Evolutionary conservation across 1,284 basidiomycete genomes (phyloP).

Genomic region (Trichosporon asahii): DNA sequence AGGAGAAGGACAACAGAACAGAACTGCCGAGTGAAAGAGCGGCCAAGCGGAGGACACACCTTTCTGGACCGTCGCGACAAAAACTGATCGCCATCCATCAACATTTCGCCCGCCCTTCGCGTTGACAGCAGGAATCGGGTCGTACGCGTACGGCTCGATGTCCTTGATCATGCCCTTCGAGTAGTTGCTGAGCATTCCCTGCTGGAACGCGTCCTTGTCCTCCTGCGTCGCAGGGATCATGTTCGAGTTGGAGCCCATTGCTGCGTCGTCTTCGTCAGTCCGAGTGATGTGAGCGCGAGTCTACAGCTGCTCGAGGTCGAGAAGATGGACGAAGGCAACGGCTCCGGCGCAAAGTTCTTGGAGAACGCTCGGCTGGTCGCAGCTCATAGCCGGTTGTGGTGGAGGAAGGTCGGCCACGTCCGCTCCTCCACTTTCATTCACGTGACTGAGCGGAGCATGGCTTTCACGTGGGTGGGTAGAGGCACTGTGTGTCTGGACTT

Average conservation of each 20-base stretch:
- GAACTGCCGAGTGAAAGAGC: too few relatives aligned
- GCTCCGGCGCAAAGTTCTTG: neutral
- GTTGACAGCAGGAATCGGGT: constrained; percentile 19
- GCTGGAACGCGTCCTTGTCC: constrained; percentile 7
- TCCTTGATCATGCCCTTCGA: constrained; percentile 4
- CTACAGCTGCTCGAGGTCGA: neutral
- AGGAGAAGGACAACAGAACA: too few relatives aligned
- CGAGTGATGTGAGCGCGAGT: neutral
- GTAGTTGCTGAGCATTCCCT: neutral
- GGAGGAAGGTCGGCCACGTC: neutral
- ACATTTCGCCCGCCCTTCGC: constrained; percentile 17
- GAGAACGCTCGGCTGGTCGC: neutral
- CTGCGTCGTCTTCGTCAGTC: neutral
- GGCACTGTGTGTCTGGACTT: too few relatives aligned
- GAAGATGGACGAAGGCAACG: neutral
- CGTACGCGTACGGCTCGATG: constrained; percentile 20
- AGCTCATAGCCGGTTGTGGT: neutral
- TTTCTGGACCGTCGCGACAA: constrained; percentile 12
- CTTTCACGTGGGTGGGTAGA: neutral
- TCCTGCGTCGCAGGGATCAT: constrained; percentile 14
- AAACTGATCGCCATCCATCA: constrained; percentile 19
- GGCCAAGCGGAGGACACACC: constrained; percentile 4
- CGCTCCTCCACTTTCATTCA: neutral
- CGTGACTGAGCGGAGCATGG: too few relatives aligned
- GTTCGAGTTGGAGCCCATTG: neutral